These are phyloP conservation scores for Lippia alba DNA, from an alignment of 305 asterid species.

Conservation along the genomic window DNA sequence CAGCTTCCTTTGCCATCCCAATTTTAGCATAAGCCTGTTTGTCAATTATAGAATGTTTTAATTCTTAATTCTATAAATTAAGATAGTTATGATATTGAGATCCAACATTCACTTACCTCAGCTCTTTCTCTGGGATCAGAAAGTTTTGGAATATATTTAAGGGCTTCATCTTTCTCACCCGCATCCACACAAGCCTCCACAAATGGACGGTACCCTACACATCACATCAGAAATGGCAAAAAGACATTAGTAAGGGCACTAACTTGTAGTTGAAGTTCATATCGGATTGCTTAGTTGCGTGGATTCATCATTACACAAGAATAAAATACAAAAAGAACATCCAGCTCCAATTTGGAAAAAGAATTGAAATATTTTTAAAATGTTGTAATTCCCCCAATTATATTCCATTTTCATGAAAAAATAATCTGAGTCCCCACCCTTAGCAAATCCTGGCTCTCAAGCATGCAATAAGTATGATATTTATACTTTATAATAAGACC, in stretches of 20 bases:
- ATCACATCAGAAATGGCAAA: conserved; percentile 23
- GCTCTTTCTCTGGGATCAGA: conserved; percentile 90
- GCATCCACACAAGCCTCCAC: conserved; percentile 96
- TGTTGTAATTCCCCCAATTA: too few relatives aligned
- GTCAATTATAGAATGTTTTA: conserved; percentile 12
- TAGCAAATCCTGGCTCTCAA: not conserved
- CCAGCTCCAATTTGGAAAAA: not conserved
- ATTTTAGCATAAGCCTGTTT: conserved; percentile 88
- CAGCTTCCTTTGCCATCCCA: conserved; percentile 98
- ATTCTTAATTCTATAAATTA: conserved; percentile 16
- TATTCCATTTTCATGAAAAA: too few relatives aligned
- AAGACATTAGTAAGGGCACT: conserved; percentile 8
- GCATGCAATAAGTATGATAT: conserved; percentile 19
- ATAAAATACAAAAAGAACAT: not conserved
- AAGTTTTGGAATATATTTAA: conserved; percentile 88
- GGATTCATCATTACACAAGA: not conserved
- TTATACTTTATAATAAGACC: conserved; percentile 10
- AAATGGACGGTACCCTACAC: conserved; percentile 90
- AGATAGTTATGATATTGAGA: conserved; percentile 4
- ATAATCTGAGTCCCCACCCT: not conserved
- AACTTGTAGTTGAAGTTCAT: conserved; percentile 8
- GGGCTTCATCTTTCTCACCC: conserved; percentile 85
- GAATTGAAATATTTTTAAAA: not conserved
- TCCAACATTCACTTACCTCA: conserved; percentile 58
- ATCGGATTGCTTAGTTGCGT: conserved; percentile 3